Evolutionary conservation across 495 filamentous ascomycete genomes (phyloP).

Genomic region (Neurospora sp.): DNA sequence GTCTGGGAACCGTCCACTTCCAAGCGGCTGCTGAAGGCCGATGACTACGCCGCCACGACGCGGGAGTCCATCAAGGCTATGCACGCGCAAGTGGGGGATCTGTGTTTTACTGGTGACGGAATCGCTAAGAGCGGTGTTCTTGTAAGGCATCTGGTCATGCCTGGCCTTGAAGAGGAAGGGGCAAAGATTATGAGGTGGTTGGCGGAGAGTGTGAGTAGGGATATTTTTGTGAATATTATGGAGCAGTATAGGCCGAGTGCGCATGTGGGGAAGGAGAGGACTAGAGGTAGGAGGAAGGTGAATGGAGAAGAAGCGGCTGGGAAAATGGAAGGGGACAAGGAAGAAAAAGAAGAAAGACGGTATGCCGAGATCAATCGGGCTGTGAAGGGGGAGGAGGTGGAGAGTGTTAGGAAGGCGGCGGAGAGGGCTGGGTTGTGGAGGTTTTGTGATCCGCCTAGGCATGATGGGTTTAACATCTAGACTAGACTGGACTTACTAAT

Average conservation of each 20-base stretch:
- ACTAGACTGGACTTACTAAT: background rate
- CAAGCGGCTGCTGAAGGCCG: slow-evolving; percentile 61
- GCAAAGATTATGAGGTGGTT: slow-evolving; percentile 60
- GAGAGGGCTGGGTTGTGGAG: slow-evolving; percentile 62
- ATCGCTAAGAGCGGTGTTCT: slow-evolving; percentile 65
- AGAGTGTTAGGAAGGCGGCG: slow-evolving; percentile 50
- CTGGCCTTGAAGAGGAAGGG: slow-evolving; percentile 58
- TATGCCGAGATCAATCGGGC: slow-evolving; percentile 71
- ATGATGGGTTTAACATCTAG: slow-evolving; percentile 63
- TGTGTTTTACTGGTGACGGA: slow-evolving; percentile 66
- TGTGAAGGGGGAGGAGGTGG: slow-evolving; percentile 52
- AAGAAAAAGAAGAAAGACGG: slow-evolving; percentile 37
- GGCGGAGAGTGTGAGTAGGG: slow-evolving; percentile 52
- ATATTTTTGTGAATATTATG: slow-evolving; percentile 65
- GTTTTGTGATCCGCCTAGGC: slow-evolving; percentile 58
- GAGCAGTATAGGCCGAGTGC: slow-evolving; percentile 71
- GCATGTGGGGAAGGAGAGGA: slow-evolving; percentile 59
- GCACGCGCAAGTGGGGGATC: slow-evolving; percentile 65
- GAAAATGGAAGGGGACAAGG: background rate
- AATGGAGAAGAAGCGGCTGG: slow-evolving; percentile 6
- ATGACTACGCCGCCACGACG: slow-evolving; percentile 56
- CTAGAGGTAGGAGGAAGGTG: slow-evolving; percentile 11
- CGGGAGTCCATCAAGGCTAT: slow-evolving; percentile 64
- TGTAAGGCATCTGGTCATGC: slow-evolving; percentile 70
- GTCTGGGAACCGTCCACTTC: slow-evolving; percentile 55